These are phyloP conservation scores for Asterochloris sp. DNA, from an alignment of 139 green algal species.

Conservation along the genomic window DNA sequence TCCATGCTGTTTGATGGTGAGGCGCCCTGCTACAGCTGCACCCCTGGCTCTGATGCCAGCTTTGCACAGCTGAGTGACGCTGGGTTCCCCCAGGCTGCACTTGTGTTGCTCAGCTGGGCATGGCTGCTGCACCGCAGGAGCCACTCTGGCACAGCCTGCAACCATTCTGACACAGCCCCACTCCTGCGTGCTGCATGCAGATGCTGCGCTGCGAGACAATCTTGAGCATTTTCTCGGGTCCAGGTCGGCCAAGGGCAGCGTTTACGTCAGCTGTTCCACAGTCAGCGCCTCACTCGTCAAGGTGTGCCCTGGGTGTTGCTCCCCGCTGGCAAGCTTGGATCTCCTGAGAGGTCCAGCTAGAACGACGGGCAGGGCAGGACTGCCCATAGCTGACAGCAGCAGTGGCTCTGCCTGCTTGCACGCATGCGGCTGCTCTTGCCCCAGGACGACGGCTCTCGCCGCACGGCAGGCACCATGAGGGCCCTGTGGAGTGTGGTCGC, in stretches of 20 bases:
- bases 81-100: no score
- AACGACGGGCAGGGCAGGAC: background rate
- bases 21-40: background rate
- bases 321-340: background rate
- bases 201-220: no score
- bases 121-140: no score
- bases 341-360: background rate
- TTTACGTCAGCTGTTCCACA: constrained; percentile 10
- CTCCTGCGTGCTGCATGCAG: no score
- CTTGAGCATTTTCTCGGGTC: no score
- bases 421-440: background rate
- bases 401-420: background rate
- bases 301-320: background rate
- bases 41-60: background rate
- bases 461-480: no score
- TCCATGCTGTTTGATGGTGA: constrained; percentile 15
- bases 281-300: constrained; percentile 1
- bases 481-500: no score
- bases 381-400: background rate
- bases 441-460: background rate
- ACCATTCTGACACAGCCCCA: no score
- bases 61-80: no score
- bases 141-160: no score
- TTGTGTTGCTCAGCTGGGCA: no score
- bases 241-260: background rate